These are phyloP conservation scores for Termitomyces sp. DNA, from an alignment of 768 basidiomycete genomes.

Conservation along the genomic window DNA sequence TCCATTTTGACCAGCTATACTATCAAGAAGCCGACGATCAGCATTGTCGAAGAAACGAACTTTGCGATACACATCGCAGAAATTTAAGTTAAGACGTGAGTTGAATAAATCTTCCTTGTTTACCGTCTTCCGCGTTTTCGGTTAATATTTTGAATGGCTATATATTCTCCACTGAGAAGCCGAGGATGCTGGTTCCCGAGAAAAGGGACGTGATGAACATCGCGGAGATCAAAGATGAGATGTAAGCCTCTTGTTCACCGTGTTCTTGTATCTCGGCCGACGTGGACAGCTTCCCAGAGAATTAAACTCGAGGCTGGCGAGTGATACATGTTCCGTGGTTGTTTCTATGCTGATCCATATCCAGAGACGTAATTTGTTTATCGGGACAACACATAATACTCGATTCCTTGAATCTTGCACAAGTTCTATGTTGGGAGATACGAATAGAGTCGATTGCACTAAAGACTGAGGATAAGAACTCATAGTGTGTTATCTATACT, in stretches of 20 bases:
- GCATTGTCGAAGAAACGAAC: no score
- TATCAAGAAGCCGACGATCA: constrained; percentile 41
- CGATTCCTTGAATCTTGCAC: background rate
- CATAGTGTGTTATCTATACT: no score
- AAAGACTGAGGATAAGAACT: no score
- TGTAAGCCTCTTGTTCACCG: no score
- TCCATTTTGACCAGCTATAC: no score
- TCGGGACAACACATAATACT: background rate
- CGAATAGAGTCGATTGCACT: no score
- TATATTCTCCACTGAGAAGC: background rate
- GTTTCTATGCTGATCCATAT: background rate
- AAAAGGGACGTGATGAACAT: no score
- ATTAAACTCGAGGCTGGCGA: constrained; percentile 61
- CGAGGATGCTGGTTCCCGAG: constrained; percentile 41
- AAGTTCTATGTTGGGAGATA: no score
- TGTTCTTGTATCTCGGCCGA: no score
- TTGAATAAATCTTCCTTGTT: constrained; percentile 23
- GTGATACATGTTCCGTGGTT: constrained; percentile 17
- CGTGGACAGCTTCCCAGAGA: constrained; percentile 36
- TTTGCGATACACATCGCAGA: no score
- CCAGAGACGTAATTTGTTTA: background rate
- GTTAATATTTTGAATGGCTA: constrained; percentile 25
- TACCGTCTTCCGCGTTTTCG: background rate
- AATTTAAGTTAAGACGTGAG: no score
- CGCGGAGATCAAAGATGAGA: no score